Evolutionary conservation across 192 early-diverging fungal species (phyloP), one percentile per base, ranked within the genome.

Genomic region (Backusella luteola): DNA sequence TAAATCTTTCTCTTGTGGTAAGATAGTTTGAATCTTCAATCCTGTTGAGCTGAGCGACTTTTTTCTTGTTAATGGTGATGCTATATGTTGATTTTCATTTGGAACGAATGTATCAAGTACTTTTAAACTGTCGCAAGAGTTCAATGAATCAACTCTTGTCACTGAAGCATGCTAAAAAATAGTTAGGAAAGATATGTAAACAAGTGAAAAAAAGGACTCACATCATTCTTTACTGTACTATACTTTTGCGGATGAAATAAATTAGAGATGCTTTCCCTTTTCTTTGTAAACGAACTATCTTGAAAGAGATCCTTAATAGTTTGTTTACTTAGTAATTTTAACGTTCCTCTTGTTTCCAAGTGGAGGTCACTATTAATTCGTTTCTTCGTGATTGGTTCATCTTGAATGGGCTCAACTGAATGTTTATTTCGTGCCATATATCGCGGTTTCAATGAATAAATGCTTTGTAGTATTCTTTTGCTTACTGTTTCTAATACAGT

Each of bases 261-360:
- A 36, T 39, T 69, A 69, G 35, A 35, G 12, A 69, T 23, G 26
- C 68, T 69, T 21, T 69, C 68, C 39, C 68, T 19, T 36, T 69
- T 69, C 21, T 69, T 69, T 69, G 19, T 69, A 29, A 63, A 63
- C 3, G 38, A 69, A 23, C 21, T 21, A 12, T 69, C 68, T 39
- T 69, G 68, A 69, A 69, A 69, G 21, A 69, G 21, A 41, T 69
- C 68, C 35, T 41, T 69, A 21, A 69, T 69, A 4, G 56, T 69
- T 41, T 69, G 15, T 19, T 41, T 69, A 23, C 21, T 38, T 23
- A 23, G 23, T 12, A 21, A 21, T 38, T 19, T 21, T 38, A 21
- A 5, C 12, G 35, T 38, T 41, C 35, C 68, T 69, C 21, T 35
- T 38, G 35, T 21, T 38, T 69, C 68, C 4, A 36, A 23, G 12